Evolutionary conservation across 768 basidiomycete species (phyloP), one percentile per base, ranked within the genome.

Genomic region (Tricholoma sp.): DNA sequence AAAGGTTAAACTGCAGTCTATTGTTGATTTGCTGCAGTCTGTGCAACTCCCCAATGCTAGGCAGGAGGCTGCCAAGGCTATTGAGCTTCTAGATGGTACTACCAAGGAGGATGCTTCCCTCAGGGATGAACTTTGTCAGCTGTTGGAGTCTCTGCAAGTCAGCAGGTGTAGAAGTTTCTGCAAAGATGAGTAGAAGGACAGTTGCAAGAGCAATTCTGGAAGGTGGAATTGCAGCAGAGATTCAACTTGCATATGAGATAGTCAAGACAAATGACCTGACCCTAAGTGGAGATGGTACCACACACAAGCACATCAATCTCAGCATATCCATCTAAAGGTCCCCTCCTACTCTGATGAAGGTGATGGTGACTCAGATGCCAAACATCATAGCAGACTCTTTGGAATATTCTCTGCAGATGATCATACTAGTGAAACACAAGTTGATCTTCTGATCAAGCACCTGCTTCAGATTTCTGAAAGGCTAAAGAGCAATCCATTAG

Each of bases 401-500:
- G 59, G 58, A 5, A 56, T 63, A 5, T 53, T 46, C 12, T 55
- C 55, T 29, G 56, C 60, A 2, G 22, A 56, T 1, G 58, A 69
- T 47, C 70, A 70, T 50, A 65, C 67, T 0, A 70, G 67, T 18
- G 65, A 65, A 32, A 62, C 55, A 2, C 64, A 67, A 58, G 19
- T 67, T 3, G 22, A 56, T 4, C 62, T 61, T 10, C 51, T 52
- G 11, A 22, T 34, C 14, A 37, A 37, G 29, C 24, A 35, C n/a
- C 31, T 56, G 18, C 21, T 34, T 12, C 41, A 50, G 10, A 37
- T 50, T 19, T 19, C 21, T 10, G 32, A 50, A 18, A 37, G 22
- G 7, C 47, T 56, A 9, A 34, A 56, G n/a, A 16, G n/a, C 5
- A 45, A 12, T 50, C 47, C 55, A 2, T 22, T 50, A 21, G 34